Conservation (phyloP, 192 early-diverging fungal species). For the Dissophora ornata region DNA sequence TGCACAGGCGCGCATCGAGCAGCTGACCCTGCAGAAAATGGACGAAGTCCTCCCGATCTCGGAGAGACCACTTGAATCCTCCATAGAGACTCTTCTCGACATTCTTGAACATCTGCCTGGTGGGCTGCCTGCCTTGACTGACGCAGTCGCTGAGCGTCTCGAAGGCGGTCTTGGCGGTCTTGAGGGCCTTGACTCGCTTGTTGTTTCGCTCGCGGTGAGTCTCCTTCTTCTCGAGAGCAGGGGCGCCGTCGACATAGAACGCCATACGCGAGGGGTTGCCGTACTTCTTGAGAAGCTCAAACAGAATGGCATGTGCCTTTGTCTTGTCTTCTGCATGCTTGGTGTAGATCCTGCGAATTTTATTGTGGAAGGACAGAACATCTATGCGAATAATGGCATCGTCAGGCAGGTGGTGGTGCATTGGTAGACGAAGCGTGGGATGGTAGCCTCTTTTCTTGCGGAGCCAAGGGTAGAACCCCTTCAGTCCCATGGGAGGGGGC, state of each 20-base stretch:
- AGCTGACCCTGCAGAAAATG: neutral
- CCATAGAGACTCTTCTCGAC: constrained; percentile 1
- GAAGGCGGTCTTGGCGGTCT: constrained; percentile 12
- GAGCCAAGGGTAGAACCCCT: neutral
- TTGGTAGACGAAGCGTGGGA: constrained; percentile 1
- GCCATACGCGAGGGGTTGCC: constrained; percentile 1
- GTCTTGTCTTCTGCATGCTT: neutral
- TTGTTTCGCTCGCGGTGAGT: constrained; percentile 2
- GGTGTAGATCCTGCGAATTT: neutral
- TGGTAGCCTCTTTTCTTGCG: neutral
- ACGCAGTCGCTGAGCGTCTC: constrained; percentile 1
- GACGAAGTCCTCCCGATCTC: constrained; percentile 5
- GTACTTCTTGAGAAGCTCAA: neutral
- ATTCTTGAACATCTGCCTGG: constrained; percentile 12
- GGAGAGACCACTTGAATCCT: constrained; percentile 8
- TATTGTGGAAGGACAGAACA: neutral
- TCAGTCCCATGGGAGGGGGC: too few relatives aligned
- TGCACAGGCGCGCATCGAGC: constrained; percentile 5
- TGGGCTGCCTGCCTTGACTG: neutral
- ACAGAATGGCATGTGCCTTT: neutral
- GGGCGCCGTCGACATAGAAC: constrained; percentile 15
- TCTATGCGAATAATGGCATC: neutral
- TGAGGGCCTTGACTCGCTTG: constrained; percentile 2
- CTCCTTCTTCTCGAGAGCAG: constrained; percentile 16
- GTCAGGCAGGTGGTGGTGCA: constrained; percentile 1